phyloP scores from a whole-genome alignment of 176 grass and related monocot species.

The Carex myosuroides region DNA sequence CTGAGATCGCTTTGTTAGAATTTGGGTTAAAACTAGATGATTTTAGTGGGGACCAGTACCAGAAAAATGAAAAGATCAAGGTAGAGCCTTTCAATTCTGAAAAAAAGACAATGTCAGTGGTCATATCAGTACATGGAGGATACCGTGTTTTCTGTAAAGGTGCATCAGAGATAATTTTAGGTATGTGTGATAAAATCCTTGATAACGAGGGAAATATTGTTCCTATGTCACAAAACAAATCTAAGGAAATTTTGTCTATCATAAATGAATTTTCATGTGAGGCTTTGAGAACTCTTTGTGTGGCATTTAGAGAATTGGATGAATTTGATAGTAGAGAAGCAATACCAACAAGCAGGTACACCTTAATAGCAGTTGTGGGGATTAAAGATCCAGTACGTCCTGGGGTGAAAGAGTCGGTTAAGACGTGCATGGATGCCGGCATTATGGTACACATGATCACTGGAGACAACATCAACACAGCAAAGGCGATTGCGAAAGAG shows the following conservation, averaged over 20 bases:
- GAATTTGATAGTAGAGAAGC: conserved; percentile 36
- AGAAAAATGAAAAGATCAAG: conserved; percentile 35
- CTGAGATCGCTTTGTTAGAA: conserved; percentile 78
- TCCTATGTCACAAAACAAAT: conserved; percentile 36
- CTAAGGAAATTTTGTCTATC: conserved; percentile 28
- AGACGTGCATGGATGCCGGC: conserved; percentile 71
- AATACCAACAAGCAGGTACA: conserved; percentile 62
- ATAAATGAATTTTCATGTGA: conserved; percentile 66
- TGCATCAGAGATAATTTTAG: conserved; percentile 72
- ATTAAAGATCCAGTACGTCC: conserved; percentile 91
- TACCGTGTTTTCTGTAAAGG: conserved; percentile 76
- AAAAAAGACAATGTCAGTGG: conserved; percentile 89
- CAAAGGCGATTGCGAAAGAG: conserved; percentile 89
- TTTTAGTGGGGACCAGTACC: conserved; percentile 31
- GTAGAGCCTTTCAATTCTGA: conserved; percentile 89
- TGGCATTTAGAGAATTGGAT: conserved; percentile 66
- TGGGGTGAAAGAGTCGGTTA: conserved; percentile 68
- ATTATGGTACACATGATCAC: conserved; percentile 87
- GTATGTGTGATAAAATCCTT: conserved; percentile 45
- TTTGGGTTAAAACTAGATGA: conserved; percentile 59
- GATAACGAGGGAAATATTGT: conserved; percentile 35
- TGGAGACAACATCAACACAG: conserved; percentile 87
- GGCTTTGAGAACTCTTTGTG: conserved; percentile 73
- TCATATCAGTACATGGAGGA: conserved; percentile 56
- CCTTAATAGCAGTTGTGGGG: conserved; percentile 71